Conservation (phyloP, 2,329 filamentous ascomycete species). For the Bertia moriformis region DNA sequence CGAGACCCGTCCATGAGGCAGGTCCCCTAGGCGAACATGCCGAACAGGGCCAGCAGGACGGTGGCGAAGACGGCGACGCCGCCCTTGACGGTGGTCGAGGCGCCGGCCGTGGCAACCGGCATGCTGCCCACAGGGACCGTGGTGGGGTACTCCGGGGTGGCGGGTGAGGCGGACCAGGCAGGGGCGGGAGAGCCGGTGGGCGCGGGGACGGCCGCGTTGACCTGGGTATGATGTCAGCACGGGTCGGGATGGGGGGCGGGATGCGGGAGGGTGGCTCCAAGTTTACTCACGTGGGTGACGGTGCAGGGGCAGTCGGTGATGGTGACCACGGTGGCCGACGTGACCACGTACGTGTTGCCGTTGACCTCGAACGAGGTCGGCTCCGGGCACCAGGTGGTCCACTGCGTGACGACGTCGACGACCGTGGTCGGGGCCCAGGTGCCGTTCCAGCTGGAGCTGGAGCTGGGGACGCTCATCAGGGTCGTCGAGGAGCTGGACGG, state of each 20-base stretch:
- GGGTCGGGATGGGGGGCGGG: background rate
- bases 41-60: background rate
- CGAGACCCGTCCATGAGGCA: too few relatives aligned
- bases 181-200: conserved; percentile 1
- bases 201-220: background rate
- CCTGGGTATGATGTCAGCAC: background rate
- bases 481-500: conserved; percentile 9
- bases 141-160: conserved; percentile 1
- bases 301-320: conserved; percentile 40
- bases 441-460: conserved; percentile 7
- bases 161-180: conserved; percentile 1
- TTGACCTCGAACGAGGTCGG: conserved; percentile 35
- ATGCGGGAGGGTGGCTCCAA: background rate
- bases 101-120: conserved; percentile 11
- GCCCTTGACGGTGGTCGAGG: conserved; percentile 5
- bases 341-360: conserved; percentile 35
- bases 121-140: conserved; percentile 4
- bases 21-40: too few relatives aligned
- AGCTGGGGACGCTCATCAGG: conserved; percentile 1
- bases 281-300: conserved; percentile 6
- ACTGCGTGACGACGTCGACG: conserved; percentile 18
- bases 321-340: conserved; percentile 35
- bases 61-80: conserved; percentile 13
- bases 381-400: conserved; percentile 26
- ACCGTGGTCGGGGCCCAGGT: conserved; percentile 11